Conservation (phyloP, 129 eudicot species). For the Erigeron canadensis region DNA sequence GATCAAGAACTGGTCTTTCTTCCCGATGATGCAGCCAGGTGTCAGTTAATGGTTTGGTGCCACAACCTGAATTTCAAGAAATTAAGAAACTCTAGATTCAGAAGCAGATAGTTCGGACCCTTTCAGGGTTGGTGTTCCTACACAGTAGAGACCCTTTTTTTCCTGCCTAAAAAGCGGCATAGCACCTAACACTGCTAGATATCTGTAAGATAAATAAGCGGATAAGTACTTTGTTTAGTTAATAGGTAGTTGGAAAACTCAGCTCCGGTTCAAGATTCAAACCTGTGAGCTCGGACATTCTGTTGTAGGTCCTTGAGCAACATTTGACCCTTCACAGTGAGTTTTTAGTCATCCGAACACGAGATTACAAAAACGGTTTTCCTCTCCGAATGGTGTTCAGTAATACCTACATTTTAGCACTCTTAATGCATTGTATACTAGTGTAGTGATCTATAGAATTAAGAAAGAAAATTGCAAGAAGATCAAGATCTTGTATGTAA, state of each 20-base stretch:
- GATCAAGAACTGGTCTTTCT: conserved; percentile 68
- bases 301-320: conserved; percentile 31
- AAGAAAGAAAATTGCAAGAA: conserved; percentile 9
- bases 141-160: conserved; percentile 20
- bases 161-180: conserved; percentile 22
- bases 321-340: conserved; percentile 23
- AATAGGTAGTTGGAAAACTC: conserved; percentile 22
- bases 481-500: not conserved
- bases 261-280: conserved; percentile 36
- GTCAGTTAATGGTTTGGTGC: conserved; percentile 47
- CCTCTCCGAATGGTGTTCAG: not conserved
- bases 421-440: conserved; percentile 2
- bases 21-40: conserved; percentile 69
- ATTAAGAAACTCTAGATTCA: not conserved
- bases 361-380: not conserved
- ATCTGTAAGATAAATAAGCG: conserved; percentile 31
- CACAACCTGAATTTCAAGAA: conserved; percentile 7
- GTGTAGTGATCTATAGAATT: conserved; percentile 12
- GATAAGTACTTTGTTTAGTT: conserved; percentile 2
- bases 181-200: conserved; percentile 32
- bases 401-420: conserved; percentile 3
- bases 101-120: conserved; percentile 17
- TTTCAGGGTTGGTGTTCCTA: conserved; percentile 21
- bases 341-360: conserved; percentile 31
- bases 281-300: conserved; percentile 33